Conservation (phyloP, 139 green algal genomes). For the Zygnema circumcarinatum region DNA sequence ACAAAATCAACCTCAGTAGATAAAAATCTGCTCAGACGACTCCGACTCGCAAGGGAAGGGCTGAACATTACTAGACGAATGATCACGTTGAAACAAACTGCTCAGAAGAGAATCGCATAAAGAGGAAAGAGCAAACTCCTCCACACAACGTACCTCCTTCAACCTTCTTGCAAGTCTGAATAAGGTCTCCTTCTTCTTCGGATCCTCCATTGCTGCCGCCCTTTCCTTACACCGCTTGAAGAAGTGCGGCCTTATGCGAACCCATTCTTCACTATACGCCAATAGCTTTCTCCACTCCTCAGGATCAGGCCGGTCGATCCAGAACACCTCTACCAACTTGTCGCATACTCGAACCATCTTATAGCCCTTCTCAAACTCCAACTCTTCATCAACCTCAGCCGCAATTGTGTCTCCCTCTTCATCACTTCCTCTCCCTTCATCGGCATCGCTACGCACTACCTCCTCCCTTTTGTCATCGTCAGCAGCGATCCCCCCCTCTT, state of each 20-base stretch:
- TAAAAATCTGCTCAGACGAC: no score
- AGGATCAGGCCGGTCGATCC: constrained; percentile 42
- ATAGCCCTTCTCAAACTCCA: constrained; percentile 46
- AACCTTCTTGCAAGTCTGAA: constrained; percentile 40
- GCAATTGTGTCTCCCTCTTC: neutral
- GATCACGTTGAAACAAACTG: no score
- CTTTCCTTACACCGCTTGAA: constrained; percentile 27
- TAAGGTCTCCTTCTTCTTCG: constrained; percentile 16
- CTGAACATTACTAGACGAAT: no score
- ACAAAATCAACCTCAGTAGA: no score
- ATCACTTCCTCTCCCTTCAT: neutral
- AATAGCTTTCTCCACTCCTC: constrained; percentile 51
- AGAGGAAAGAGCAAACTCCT: no score
- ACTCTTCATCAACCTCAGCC: constrained; percentile 8
- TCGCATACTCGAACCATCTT: constrained; percentile 58
- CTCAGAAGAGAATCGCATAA: no score
- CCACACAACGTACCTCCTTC: constrained; percentile 46
- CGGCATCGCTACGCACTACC: neutral
- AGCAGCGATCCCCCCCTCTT: neutral
- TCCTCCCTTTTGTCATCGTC: neutral
- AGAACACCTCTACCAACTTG: constrained; percentile 55
- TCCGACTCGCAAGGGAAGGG: no score
- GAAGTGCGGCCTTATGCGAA: constrained; percentile 50
- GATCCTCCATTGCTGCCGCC: constrained; percentile 30
- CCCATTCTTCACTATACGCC: constrained; percentile 56